Evolutionary conservation across 2,329 filamentous ascomycete genomes (phyloP).

Genomic region (Tolypocladium paradoxum): DNA sequence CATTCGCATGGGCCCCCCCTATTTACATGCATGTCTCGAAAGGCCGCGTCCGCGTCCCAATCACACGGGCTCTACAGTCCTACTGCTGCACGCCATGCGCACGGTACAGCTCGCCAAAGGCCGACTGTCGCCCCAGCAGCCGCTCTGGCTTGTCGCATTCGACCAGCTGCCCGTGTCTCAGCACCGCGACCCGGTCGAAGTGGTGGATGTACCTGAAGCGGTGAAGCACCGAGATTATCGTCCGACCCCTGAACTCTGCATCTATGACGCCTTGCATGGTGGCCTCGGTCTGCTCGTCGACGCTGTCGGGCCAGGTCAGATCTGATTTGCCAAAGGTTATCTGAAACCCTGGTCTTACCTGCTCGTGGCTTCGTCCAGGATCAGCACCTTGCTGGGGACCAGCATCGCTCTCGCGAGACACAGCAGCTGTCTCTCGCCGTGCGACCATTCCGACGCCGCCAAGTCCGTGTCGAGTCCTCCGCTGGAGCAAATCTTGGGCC

Average conservation of each 20-base stretch:
- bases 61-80: too few relatives aligned
- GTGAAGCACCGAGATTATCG: conserved; percentile 35
- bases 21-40: too few relatives aligned
- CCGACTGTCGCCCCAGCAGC: not conserved
- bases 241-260: conserved; percentile 29
- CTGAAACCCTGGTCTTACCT: conserved; percentile 12
- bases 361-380: conserved; percentile 27
- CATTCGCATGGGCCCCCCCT: too few relatives aligned
- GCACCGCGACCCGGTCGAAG: conserved; percentile 35
- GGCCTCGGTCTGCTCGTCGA: conserved; percentile 21
- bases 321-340: not conserved
- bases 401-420: conserved; percentile 26
- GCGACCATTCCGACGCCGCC: conserved; percentile 19
- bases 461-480: conserved; percentile 27
- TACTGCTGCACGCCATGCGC: not conserved
- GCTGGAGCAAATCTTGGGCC: conserved; percentile 23
- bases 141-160: conserved; percentile 4
- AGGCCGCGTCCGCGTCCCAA: too few relatives aligned
- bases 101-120: not conserved
- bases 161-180: conserved; percentile 34
- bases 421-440: conserved; percentile 34
- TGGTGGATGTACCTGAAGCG: conserved; percentile 20
- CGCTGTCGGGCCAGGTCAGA: conserved; percentile 9
- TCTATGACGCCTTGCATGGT: conserved; percentile 21
- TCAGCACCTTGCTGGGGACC: conserved; percentile 19